These are phyloP conservation scores for Xylaria sp. DNA, from an alignment of 2,329 filamentous ascomycete genomes.

Conservation along the genomic window DNA sequence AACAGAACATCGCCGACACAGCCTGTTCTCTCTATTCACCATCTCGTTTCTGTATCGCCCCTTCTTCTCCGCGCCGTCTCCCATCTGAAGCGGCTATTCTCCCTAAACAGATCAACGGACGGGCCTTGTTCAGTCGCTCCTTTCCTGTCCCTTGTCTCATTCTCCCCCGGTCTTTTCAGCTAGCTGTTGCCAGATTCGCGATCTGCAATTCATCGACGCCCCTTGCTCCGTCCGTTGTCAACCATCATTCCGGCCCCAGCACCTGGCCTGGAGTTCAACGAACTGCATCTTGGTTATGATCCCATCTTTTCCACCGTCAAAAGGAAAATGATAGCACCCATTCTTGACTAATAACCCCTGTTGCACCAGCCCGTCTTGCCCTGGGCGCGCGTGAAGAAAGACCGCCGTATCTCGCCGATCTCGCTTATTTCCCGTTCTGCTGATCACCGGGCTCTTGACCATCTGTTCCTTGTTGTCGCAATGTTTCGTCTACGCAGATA, in stretches of 20 bases:
- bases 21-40: conserved; percentile 12
- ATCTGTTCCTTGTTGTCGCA: conserved; percentile 14
- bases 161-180: neutral
- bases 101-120: conserved; percentile 5
- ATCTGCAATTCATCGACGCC: conserved; percentile 22
- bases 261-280: neutral
- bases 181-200: conserved; percentile 18
- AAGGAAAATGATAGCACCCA: conserved; percentile 32
- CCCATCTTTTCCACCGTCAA: conserved; percentile 10
- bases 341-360: conserved; percentile 24
- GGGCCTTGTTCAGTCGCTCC: conserved; percentile 6
- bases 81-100: conserved; percentile 11
- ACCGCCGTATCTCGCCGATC: conserved; percentile 16
- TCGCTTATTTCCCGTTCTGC: conserved; percentile 2
- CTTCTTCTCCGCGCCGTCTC: conserved; percentile 10
- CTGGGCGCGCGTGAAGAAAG: conserved; percentile 20
- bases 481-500: conserved; percentile 49
- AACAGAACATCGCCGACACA: conserved; percentile 6
- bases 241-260: conserved; percentile 2
- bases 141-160: conserved; percentile 5
- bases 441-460: conserved; percentile 9
- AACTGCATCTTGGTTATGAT: conserved; percentile 22
- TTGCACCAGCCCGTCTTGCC: conserved; percentile 19
- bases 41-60: conserved; percentile 1
- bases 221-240: conserved; percentile 11